Conservation (phyloP, 176 grass and related monocot genomes). For the Triticum turgidum region DNA sequence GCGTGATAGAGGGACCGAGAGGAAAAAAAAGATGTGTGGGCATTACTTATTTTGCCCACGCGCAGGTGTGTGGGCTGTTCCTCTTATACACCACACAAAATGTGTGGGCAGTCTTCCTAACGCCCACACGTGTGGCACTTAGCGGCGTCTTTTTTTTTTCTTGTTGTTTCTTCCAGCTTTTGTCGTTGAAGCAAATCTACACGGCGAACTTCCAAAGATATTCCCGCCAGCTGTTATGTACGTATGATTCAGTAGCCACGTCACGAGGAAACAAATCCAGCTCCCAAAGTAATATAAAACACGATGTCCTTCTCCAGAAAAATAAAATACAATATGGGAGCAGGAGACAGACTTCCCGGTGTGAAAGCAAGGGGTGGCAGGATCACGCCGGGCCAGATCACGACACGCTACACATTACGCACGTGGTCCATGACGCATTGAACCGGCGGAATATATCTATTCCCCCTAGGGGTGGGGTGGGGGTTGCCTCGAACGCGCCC, state of each 20-base stretch:
- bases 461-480: no score
- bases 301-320: background rate
- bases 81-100: no score
- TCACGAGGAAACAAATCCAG: background rate
- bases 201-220: background rate
- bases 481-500: background rate
- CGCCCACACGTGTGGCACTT: no score
- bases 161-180: no score
- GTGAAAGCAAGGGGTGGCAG: background rate
- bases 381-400: background rate
- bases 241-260: no score
- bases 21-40: no score
- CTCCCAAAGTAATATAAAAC: background rate
- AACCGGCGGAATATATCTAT: background rate
- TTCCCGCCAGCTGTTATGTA: background rate
- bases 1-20: no score
- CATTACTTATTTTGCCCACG: no score
- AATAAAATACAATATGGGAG: background rate
- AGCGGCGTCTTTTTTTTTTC: no score
- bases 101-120: no score
- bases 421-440: constrained; percentile 32
- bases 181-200: background rate
- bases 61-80: no score
- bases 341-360: background rate
- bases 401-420: constrained; percentile 12